These are phyloP conservation scores for Saccharomyces paradoxus DNA, from an alignment of 805 yeast genomes.

Conservation along the genomic window DNA sequence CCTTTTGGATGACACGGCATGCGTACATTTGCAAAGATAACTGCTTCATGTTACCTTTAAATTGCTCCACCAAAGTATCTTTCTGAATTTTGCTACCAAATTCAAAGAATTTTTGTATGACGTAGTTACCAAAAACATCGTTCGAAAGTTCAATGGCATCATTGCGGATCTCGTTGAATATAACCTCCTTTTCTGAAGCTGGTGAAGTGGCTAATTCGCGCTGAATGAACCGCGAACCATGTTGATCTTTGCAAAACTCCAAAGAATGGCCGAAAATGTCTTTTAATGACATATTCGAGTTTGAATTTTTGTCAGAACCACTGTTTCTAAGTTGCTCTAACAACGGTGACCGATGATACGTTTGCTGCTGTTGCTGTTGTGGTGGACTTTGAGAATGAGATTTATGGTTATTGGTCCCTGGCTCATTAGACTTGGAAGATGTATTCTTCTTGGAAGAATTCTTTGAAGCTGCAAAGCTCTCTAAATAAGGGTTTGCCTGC, in stretches of 20 bases:
- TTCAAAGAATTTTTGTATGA: constrained; percentile 89
- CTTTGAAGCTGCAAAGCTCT: constrained; percentile 1
- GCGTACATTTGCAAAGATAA: constrained; percentile 94
- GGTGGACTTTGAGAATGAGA: constrained; percentile 1
- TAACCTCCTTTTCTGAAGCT: constrained; percentile 64
- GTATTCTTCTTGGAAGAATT: neutral
- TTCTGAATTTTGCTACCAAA: constrained; percentile 65
- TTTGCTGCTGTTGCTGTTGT: constrained; percentile 29
- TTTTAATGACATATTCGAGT: constrained; percentile 41
- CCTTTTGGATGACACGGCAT: constrained; percentile 93
- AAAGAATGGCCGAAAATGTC: constrained; percentile 81
- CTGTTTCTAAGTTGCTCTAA: constrained; percentile 72
- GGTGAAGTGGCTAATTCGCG: constrained; percentile 64
- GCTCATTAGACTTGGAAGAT: constrained; percentile 1
- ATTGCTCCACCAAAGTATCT: constrained; percentile 49
- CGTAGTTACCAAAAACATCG: constrained; percentile 97
- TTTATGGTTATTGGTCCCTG: neutral
- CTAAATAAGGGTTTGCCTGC: constrained; percentile 21
- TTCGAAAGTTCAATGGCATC: constrained; percentile 75
- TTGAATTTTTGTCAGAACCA: constrained; percentile 43
- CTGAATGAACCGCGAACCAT: constrained; percentile 94
- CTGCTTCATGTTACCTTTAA: constrained; percentile 57
- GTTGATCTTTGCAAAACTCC: constrained; percentile 92
- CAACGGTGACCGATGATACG: constrained; percentile 65
- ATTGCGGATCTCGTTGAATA: constrained; percentile 76